Evolutionary conservation across 2,329 filamentous ascomycete genomes (phyloP).

Genomic region (Tympanopsis confertula): DNA sequence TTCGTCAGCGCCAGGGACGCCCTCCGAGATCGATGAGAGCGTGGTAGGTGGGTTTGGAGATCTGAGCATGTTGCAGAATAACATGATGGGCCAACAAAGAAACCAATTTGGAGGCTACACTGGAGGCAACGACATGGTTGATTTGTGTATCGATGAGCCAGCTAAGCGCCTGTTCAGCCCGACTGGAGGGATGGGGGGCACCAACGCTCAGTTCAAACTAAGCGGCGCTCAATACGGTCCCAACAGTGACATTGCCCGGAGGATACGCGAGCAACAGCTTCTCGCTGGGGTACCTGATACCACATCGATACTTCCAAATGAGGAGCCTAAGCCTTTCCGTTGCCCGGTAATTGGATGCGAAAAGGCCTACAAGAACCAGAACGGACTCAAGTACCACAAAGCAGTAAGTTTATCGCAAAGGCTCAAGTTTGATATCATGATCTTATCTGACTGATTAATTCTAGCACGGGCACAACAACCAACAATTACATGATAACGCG

Average conservation of each 20-base stretch:
- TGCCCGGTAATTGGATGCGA: conserved; percentile 97
- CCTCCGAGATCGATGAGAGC: conserved; percentile 52
- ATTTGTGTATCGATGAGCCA: conserved; percentile 69
- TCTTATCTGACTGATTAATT: not conserved
- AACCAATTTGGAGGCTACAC: conserved; percentile 7
- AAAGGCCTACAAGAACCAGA: conserved; percentile 99
- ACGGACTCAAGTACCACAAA: conserved; percentile 73
- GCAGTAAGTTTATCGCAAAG: not conserved
- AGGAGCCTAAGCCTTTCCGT: conserved; percentile 89
- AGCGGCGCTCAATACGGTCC: not conserved
- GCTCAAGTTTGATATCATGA: not conserved
- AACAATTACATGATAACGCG: conserved; percentile 90
- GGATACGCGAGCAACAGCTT: conserved; percentile 1
- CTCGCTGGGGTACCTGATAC: not conserved
- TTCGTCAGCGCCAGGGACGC: conserved; percentile 56
- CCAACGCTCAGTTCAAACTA: conserved; percentile 1
- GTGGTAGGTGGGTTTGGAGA: conserved; percentile 63
- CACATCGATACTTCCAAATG: not conserved
- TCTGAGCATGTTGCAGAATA: conserved; percentile 41
- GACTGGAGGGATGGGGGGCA: conserved; percentile 49
- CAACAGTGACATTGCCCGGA: not conserved
- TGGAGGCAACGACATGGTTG: conserved; percentile 19
- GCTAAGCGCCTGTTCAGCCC: conserved; percentile 88
- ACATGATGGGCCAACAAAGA: conserved; percentile 45
- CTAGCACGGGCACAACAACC: conserved; percentile 84